Evolutionary conservation across 1,139 yeast species (phyloP), one percentile per base, ranked within the genome.

Genomic region (Sugiyamaella neomexicana): DNA sequence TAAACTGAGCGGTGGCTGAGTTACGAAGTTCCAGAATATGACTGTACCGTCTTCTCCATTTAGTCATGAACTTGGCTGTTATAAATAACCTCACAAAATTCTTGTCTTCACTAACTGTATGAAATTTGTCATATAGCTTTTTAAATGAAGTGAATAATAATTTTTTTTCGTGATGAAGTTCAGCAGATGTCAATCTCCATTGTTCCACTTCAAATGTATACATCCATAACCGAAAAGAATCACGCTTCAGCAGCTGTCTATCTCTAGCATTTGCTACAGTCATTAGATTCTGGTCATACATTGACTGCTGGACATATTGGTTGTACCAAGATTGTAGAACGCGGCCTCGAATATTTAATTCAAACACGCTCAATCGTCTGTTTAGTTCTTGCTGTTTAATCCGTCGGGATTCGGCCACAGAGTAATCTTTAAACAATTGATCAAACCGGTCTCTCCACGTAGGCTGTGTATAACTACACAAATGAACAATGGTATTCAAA

Each of bases 371-470:
- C 10, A 51, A 40, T 8, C 52, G 44, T 12, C 23, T 17, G 13
- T 43, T 25, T n/a, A 53, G 43, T 2, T 39, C 43, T 15, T 38
- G 43, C 12, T 45, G 25, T 23, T 41, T 54, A 6, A 34, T 20
- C 6, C 46, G 44, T 1, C 23, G 38, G 16, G 42, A 43, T 34
- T 55, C 61, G 17, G 43, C 51, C 9, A 50, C 48, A 10, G 64
- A 55, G 43, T 58, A 53, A 36, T 62, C 65, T 15, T 40, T 40
- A 13, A 62, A 34, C 38, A 57, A 55, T 17, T 53, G 59, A 12
- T 57, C 56, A 13, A 62, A 48, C 7, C 65, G 52, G 37, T 45
- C 50, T 6, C 52, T 46, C 65, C 65, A 62, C 2, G 63, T 55
- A 5, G 50, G 47, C 39, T 55, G 36, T 7, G 46, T 46, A 46